Percentiles rank a stretch among this genome's conserved stretches.
phyloP scores from a whole-genome alignment of 2,329 filamentous ascomycete species.

The Cadophora sp. region DNA sequence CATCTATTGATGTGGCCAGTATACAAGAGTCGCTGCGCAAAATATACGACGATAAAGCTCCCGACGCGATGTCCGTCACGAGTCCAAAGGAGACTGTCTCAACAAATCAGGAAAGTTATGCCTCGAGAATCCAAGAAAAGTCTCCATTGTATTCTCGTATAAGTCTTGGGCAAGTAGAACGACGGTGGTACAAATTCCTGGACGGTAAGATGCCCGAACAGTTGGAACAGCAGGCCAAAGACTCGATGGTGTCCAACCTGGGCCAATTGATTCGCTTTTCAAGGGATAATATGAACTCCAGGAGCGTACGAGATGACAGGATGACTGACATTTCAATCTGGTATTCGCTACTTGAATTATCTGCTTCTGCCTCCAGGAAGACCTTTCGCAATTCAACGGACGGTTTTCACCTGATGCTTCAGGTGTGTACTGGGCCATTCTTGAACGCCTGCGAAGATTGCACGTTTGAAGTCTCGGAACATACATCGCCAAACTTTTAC shows the following conservation, averaged over 20 bases:
- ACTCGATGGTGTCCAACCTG: not conserved
- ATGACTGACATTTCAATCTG: not conserved
- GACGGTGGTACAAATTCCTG: not conserved
- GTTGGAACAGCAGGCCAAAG: not conserved
- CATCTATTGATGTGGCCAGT: not conserved
- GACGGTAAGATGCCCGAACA: not conserved
- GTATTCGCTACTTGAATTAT: not conserved
- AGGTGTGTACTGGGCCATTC: not conserved
- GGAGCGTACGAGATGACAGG: not conserved
- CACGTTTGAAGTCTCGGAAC: not conserved
- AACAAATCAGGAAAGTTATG: not conserved
- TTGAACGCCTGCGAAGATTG: not conserved
- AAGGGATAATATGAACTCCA: not conserved
- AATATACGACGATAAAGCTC: not conserved
- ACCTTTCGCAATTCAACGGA: too few species aligned
- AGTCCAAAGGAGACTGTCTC: not conserved
- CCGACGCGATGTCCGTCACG: not conserved
- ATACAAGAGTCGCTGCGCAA: not conserved
- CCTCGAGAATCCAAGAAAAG: not conserved
- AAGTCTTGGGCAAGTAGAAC: not conserved
- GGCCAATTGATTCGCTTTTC: not conserved
- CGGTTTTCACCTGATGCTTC: not conserved
- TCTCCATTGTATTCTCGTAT: not conserved
- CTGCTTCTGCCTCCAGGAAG: not conserved
- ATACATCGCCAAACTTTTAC: not conserved